Evolutionary conservation across 78 protist genomes (phyloP), one percentile per base, ranked within the genome.

Genomic region (Andalucia godoyi): DNA sequence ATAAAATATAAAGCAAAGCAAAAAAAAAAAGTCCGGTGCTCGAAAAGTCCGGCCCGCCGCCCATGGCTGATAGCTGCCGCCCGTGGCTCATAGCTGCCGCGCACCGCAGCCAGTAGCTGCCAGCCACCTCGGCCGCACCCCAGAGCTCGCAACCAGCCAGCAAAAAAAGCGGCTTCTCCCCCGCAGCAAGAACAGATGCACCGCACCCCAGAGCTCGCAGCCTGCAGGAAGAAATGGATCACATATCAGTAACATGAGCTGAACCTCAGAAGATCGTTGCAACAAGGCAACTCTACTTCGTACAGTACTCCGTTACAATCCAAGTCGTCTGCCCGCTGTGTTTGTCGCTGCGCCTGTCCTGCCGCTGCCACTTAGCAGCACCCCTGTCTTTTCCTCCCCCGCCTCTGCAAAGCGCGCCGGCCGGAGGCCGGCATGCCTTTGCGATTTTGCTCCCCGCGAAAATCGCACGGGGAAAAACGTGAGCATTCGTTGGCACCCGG

Each of bases 181-280:
- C 47, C 51, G 51, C 51, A 46, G 17, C 17, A 1, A 4, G 51
- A 23, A 23, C 17, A 23, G 51, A 23, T 46, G 51, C 32, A n/a
- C 51, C 51, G 51, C 32, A 21, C 32, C 1, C 1, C 17, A 7
- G 4, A 1, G 51, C 3, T 21, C 51, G 51, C 32, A 21, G 2
- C 17, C 4, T 46, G 51, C 51, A n/a, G 51, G n/a, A n/a, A n/a
- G n/a, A n/a, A n/a, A 7, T 2, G 54, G 54, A 17, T 34, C 60
- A 53, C 30, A 53, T 53, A 37, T n/a, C 18, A 12, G 18, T 37
- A 53, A 53, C 60, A 7, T 34, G 15, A 41, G 60, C 36, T 53
- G 36, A 53, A 53, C 34, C 60, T 53, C 60, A 53, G 39, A 8
- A 30, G 60, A 53, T 53, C 60, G 60, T 53, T 8, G 60, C 60